phyloP scores from a whole-genome alignment of 805 yeast species.

The Zygosaccharomyces gambellarensis region DNA sequence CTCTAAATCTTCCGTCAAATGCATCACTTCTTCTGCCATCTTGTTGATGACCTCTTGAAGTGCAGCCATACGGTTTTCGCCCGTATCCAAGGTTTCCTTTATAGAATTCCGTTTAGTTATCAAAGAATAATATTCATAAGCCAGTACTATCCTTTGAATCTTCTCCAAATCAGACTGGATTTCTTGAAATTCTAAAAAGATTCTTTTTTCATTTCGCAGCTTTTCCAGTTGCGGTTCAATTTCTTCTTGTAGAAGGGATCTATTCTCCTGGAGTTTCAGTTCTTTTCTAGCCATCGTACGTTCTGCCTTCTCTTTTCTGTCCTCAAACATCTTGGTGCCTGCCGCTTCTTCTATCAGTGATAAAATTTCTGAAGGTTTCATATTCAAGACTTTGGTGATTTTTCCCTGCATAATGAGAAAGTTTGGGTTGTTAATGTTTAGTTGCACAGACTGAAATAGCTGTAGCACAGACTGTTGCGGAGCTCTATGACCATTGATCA shows the following conservation, averaged over 20 bases:
- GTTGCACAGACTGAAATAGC: constrained; percentile 88
- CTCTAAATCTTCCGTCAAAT: constrained; percentile 57
- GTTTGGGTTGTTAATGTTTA: constrained; percentile 94
- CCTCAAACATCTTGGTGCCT: constrained; percentile 94
- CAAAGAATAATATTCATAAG: constrained; percentile 58
- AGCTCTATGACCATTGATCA: constrained; percentile 94
- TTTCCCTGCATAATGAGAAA: constrained; percentile 98
- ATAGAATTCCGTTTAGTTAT: constrained; percentile 41
- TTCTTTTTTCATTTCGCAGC: constrained; percentile 73
- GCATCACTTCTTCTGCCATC: constrained; percentile 50
- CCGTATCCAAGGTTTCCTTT: constrained; percentile 40
- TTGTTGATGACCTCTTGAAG: constrained; percentile 43
- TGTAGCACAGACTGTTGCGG: constrained; percentile 89
- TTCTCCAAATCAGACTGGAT: constrained; percentile 77
- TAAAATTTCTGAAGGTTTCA: constrained; percentile 88
- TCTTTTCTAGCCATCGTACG: constrained; percentile 90
- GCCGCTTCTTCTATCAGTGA: constrained; percentile 97
- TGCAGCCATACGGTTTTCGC: constrained; percentile 38
- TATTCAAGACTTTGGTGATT: constrained; percentile 92
- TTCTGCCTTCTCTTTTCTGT: constrained; percentile 85
- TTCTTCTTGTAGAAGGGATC: constrained; percentile 70
- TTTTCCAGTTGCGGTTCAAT: constrained; percentile 88
- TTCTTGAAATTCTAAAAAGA: constrained; percentile 80
- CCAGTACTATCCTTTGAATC: constrained; percentile 64
- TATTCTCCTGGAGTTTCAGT: constrained; percentile 72